phyloP scores from a whole-genome alignment of 1,284 basidiomycete species.

The Cutaneotrichosporon cavernicola region DNA sequence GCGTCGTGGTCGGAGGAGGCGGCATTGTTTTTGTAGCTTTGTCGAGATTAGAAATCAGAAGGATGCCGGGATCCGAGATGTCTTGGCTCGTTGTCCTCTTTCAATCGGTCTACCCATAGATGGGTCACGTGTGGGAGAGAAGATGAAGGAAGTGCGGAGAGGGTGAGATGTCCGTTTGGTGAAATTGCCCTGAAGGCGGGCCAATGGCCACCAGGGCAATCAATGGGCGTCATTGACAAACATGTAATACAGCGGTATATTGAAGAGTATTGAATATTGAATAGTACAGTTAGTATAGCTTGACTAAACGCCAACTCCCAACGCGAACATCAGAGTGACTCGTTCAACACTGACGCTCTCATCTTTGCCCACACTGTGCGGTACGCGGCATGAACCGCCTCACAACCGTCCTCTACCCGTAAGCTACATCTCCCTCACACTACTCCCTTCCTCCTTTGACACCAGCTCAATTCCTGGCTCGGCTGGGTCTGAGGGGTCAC shows the following conservation, averaged over 20 bases:
- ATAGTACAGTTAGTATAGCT: neutral
- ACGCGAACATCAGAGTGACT: neutral
- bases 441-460: constrained; percentile 1
- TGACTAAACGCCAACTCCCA: neutral
- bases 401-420: constrained; percentile 34
- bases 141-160: neutral
- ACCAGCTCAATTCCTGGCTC: constrained; percentile 15
- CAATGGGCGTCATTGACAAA: too few species aligned
- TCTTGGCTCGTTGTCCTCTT: neutral
- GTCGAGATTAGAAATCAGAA: neutral
- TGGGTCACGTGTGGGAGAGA: neutral
- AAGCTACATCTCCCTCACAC: constrained; percentile 8
- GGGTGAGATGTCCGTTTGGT: neutral
- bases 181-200: neutral
- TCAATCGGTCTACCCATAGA: neutral
- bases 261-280: too few species aligned
- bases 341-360: neutral
- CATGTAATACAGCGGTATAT: too few species aligned
- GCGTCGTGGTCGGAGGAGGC: constrained; percentile 45
- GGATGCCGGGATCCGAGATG: neutral
- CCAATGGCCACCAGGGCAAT: neutral
- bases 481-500: constrained; percentile 21
- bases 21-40: constrained; percentile 35
- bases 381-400: constrained; percentile 31
- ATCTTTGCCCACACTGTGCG: neutral